Evolutionary conservation across 306 rosid species (phyloP).

Genomic region (Fragaria vesca): DNA sequence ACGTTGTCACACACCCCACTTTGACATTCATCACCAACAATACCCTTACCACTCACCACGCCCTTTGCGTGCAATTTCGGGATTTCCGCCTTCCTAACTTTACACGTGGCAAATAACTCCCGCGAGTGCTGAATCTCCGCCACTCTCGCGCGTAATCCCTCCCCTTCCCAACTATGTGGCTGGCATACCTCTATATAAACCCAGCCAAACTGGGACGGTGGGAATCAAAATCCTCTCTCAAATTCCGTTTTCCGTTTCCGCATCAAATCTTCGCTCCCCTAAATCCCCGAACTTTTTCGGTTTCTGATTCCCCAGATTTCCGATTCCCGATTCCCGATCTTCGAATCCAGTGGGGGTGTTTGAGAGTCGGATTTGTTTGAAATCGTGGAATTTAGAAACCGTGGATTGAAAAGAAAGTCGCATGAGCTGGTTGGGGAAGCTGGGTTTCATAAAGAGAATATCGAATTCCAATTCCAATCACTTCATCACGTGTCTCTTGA

Average conservation of each 20-base stretch:
- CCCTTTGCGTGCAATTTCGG: neutral
- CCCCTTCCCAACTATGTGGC: neutral
- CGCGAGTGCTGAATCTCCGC: neutral
- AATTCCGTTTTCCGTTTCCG: neutral
- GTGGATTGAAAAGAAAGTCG: conserved; percentile 45
- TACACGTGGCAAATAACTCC: neutral
- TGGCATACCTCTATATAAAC: conserved; percentile 1
- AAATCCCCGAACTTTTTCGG: neutral
- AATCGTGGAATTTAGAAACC: neutral
- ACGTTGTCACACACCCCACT: neutral
- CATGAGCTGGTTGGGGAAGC: conserved; percentile 97
- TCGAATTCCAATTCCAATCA: conserved; percentile 73
- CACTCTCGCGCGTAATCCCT: neutral
- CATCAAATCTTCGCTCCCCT: neutral
- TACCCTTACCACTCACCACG: neutral
- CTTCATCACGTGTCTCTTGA: conserved; percentile 69
- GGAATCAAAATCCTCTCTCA: neutral
- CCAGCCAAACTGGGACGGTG: neutral
- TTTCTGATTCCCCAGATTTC: neutral
- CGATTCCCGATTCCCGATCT: neutral
- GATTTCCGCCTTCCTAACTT: neutral
- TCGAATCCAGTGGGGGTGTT: neutral
- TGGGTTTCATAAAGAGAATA: conserved; percentile 48
- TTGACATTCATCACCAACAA: neutral
- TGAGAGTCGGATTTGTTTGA: neutral